phyloP scores from a whole-genome alignment of 2,329 filamentous ascomycete species.

The Aspergillus chevalieri region DNA sequence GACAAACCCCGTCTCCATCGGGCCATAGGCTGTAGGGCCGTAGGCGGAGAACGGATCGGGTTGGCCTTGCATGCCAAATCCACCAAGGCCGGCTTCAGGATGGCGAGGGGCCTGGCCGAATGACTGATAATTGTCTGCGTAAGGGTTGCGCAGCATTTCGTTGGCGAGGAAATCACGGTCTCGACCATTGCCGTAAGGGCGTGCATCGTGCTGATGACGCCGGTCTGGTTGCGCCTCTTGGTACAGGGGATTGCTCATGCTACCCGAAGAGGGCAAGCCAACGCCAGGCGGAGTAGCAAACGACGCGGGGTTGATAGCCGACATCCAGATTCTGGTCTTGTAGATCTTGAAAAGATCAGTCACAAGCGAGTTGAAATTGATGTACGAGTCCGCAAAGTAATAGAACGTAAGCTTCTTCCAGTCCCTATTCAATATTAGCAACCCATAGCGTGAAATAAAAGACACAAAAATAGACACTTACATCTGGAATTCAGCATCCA shows the following conservation, averaged over 20 bases:
- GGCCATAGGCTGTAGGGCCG: constrained; percentile 26
- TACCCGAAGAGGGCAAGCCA: constrained; percentile 63
- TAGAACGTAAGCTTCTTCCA: constrained; percentile 99
- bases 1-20: constrained; percentile 31
- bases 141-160: constrained; percentile 27
- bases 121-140: constrained; percentile 33
- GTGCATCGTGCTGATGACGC: constrained; percentile 34
- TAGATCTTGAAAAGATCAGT: constrained; percentile 99
- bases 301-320: constrained; percentile 93
- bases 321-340: constrained; percentile 99
- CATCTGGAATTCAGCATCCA: constrained; percentile 98
- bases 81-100: constrained; percentile 22
- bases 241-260: constrained; percentile 57
- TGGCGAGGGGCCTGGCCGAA: constrained; percentile 28
- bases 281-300: constrained; percentile 70
- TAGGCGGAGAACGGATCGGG: constrained; percentile 34
- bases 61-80: constrained; percentile 21
- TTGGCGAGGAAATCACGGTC: constrained; percentile 26
- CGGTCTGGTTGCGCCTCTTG: constrained; percentile 35
- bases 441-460: background rate
- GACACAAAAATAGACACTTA: constrained; percentile 45
- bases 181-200: constrained; percentile 24
- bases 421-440: constrained; percentile 57
- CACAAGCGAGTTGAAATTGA: constrained; percentile 97
- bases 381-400: constrained; percentile 96